These are phyloP conservation scores for Rhododendron molle DNA, from an alignment of 148 eudicot genomes.

Conservation along the genomic window DNA sequence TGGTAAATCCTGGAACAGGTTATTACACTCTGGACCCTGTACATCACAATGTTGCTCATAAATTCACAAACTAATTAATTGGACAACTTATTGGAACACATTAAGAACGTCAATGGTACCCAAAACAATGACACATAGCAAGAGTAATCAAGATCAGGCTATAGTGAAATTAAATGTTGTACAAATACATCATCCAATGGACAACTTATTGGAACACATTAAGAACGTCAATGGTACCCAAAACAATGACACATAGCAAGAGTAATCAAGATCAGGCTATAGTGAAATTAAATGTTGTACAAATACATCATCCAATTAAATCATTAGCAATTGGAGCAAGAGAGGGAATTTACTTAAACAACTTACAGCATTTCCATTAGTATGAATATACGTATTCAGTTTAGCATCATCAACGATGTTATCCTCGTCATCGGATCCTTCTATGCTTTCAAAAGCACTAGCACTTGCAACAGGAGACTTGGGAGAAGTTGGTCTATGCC, in stretches of 20 bases:
- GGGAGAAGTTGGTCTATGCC: constrained; percentile 81
- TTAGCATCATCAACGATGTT: constrained; percentile 48
- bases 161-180: neutral
- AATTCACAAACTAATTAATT: neutral
- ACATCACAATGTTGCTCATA: constrained; percentile 2
- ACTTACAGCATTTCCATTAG: constrained; percentile 82
- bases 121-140: neutral
- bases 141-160: neutral
- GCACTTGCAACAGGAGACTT: constrained; percentile 86
- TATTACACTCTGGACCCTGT: constrained; percentile 36
- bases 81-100: neutral
- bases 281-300: neutral
- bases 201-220: neutral
- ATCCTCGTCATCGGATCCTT: constrained; percentile 95
- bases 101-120: neutral
- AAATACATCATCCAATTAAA: neutral
- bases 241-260: neutral
- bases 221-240: neutral
- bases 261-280: neutral
- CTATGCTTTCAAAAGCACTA: constrained; percentile 93
- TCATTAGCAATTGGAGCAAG: neutral
- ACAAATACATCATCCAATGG: neutral
- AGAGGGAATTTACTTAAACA: constrained; percentile 4
- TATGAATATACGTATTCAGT: constrained; percentile 45
- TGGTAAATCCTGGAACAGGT: constrained; percentile 52